Conservation (phyloP, 768 basidiomycete genomes). For the Tricholoma bakamatsutake region DNA sequence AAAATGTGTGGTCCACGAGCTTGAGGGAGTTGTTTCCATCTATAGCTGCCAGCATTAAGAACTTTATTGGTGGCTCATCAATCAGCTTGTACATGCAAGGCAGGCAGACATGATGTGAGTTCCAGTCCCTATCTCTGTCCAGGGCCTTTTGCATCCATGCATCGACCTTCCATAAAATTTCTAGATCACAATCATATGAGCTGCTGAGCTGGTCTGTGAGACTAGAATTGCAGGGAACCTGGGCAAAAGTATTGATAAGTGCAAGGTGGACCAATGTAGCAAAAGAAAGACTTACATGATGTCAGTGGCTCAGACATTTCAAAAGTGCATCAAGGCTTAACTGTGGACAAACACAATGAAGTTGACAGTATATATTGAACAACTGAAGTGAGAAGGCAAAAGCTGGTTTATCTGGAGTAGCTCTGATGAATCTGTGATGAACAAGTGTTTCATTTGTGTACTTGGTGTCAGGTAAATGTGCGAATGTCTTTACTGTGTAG, state of each 20-base stretch:
- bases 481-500: not conserved
- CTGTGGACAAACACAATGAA: not conserved
- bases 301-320: not conserved
- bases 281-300: not conserved
- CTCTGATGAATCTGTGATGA: not conserved
- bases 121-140: not conserved
- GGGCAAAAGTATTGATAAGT: not conserved
- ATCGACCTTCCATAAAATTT: not conserved
- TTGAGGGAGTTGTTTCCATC: not conserved
- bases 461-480: not conserved
- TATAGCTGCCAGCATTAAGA: not conserved
- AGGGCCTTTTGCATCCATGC: not conserved
- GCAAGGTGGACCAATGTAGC: not conserved
- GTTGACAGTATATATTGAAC: not conserved
- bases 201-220: not conserved
- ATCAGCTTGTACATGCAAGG: constrained; percentile 1
- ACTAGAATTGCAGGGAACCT: not conserved
- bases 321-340: not conserved
- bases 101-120: not conserved
- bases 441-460: not conserved
- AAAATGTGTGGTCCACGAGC: not conserved
- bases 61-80: not conserved
- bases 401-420: not conserved
- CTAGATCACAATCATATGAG: not conserved
- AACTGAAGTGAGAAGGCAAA: not conserved